Evolutionary conservation across 2,329 filamentous ascomycete genomes (phyloP).

Genomic region (Penicillium sclerotiorum): DNA sequence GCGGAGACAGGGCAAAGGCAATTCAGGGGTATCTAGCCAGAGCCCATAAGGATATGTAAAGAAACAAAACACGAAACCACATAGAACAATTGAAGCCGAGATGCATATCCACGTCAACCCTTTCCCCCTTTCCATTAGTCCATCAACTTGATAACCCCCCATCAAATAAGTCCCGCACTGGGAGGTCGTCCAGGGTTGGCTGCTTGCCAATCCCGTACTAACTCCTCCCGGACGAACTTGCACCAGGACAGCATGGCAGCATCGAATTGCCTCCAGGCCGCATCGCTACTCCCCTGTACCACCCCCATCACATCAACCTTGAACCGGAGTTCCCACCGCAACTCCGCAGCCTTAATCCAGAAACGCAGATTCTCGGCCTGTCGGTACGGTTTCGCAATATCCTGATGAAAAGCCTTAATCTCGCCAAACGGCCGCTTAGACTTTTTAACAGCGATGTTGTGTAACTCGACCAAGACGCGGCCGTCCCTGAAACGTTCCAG

Average conservation of each 20-base stretch:
- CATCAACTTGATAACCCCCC: not conserved
- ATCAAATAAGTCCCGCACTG: conserved; percentile 27
- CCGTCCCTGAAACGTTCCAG: conserved; percentile 75
- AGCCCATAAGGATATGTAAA: conserved; percentile 29
- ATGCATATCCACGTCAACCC: conserved; percentile 12
- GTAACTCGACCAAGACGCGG: conserved; percentile 77
- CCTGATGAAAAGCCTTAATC: conserved; percentile 86
- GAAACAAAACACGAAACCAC: conserved; percentile 21
- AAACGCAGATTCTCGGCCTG: conserved; percentile 90
- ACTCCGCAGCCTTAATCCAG: conserved; percentile 94
- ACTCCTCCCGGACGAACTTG: conserved; percentile 77
- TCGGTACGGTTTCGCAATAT: conserved; percentile 92
- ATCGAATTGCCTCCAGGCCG: conserved; percentile 80
- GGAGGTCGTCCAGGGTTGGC: conserved; percentile 33
- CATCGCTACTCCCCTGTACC: conserved; percentile 69
- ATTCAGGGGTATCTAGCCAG: conserved; percentile 33
- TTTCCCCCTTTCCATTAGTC: not conserved
- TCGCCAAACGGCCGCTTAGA: conserved; percentile 85
- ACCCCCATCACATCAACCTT: conserved; percentile 83
- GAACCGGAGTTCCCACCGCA: conserved; percentile 86
- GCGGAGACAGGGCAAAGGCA: conserved; percentile 20
- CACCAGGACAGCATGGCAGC: conserved; percentile 82
- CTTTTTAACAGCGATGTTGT: conserved; percentile 84
- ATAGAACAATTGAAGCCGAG: conserved; percentile 14
- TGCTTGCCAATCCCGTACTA: conserved; percentile 69